Conservation (phyloP, 2,329 filamentous ascomycete genomes). For the Alternaria novae-zelandiae region DNA sequence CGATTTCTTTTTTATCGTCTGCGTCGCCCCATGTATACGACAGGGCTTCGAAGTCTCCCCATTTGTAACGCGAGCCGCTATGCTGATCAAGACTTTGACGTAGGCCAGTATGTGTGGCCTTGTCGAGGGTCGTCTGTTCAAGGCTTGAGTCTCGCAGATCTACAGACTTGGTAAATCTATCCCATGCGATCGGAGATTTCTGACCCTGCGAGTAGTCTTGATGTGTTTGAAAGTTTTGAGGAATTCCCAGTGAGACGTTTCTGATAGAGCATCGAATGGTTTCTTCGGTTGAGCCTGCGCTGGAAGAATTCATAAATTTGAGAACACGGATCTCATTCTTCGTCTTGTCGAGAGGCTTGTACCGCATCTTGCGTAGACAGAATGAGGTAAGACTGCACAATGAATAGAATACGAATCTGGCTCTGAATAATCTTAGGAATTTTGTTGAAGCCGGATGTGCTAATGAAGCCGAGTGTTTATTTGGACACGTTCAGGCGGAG, state of each 20-base stretch:
- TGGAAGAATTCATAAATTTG: neutral
- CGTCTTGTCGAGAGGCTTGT: neutral
- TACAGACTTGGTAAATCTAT: neutral
- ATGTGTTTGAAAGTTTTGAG: no score
- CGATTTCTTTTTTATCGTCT: neutral
- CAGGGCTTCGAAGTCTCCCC: neutral
- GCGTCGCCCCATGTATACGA: neutral
- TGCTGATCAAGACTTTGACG: accelerated
- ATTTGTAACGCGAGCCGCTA: neutral
- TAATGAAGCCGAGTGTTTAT: no score
- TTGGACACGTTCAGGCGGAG: no score
- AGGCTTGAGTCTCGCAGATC: neutral
- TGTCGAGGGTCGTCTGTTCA: no score
- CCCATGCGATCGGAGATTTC: neutral
- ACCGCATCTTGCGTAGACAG: neutral
- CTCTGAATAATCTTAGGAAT: no score
- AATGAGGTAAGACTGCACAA: no score
- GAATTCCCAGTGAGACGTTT: neutral
- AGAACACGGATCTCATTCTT: neutral
- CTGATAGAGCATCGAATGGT: neutral
- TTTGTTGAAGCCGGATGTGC: no score
- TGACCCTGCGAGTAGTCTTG: no score
- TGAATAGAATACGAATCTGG: no score
- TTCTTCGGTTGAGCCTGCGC: no score
- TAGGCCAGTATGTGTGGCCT: neutral